Evolutionary conservation across 106 monocot species (phyloP).

Genomic region (Allium cepa): DNA sequence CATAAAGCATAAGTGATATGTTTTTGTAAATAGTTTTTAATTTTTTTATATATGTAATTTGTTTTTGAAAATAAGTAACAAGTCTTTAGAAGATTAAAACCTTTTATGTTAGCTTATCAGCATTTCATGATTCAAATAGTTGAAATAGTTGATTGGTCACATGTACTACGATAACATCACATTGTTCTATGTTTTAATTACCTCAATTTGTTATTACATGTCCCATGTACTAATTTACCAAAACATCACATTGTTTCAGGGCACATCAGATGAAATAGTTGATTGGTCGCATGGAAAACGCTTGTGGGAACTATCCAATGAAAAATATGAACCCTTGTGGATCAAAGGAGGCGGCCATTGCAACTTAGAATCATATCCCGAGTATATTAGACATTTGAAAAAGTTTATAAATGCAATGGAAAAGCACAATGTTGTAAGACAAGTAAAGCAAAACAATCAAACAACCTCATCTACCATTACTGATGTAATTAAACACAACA

Average conservation of each 20-base stretch:
- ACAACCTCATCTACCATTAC: constrained; percentile 18
- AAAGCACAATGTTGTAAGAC: constrained; percentile 36
- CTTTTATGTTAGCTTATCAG: not conserved
- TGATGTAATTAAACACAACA: constrained; percentile 62
- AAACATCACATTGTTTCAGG: constrained; percentile 35
- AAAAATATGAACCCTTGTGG: constrained; percentile 92
- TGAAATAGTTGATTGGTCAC: not conserved
- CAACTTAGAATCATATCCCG: constrained; percentile 86
- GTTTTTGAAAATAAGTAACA: not conserved
- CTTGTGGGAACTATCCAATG: constrained; percentile 82
- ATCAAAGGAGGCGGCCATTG: constrained; percentile 92
- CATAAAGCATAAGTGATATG: too few species aligned
- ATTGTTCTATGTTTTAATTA: not conserved
- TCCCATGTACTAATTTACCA: not conserved
- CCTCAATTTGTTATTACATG: not conserved
- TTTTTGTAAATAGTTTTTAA: not conserved
- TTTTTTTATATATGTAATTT: not conserved
- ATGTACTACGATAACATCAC: not conserved
- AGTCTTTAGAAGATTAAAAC: not conserved
- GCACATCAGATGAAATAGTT: constrained; percentile 81
- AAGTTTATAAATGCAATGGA: constrained; percentile 79
- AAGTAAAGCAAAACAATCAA: constrained; percentile 24
- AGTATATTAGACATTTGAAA: constrained; percentile 81
- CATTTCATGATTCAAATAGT: too few species aligned
- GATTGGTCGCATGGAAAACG: constrained; percentile 89